Evolutionary conservation across 495 filamentous ascomycete genomes (phyloP), one percentile per base, ranked within the genome.

Genomic region (Penicillium egyptiacum): DNA sequence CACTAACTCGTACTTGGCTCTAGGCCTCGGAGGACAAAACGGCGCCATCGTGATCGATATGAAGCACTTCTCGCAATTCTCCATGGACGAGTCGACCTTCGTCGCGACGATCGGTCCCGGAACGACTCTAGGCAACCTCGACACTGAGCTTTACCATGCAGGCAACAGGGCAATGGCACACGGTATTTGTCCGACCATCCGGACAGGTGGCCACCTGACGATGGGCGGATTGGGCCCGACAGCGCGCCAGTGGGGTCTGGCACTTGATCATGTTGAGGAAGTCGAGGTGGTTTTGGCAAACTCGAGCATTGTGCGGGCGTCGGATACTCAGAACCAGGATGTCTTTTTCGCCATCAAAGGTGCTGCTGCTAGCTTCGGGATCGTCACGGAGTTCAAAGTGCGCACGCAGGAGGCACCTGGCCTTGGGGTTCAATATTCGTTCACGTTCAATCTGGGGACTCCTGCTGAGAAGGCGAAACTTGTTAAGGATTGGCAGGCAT

Each of bases 191-290:
- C 81, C 85, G 12, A 61, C 68, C 11, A 81, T 89, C 28, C 88
- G 90, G 17, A 79, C 87, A 17, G 88, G 85, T 16, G 90, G 90
- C 3, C 90, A 93, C 68, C 75, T 82, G 39, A 86, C 86, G 1
- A 85, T 90, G 50, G 89, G 88, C 17, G 89, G 89, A 6, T 83
- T 80, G 42, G 88, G 88, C 0, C 74, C 79, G 16, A 74, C 72
- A 14, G 83, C 84, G 7, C 81, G 87, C 11, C 76, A 81, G 47
- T 89, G 81, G 80, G 88, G 89, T 31, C 65, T 82, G 0, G 75
- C 84, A 0, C 68, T 89, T 54, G 86, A 89, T 57, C 76, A 74
- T 22, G 78, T 89, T 43, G 57, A 81, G 22, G 81, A 57, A 11
- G 58, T 82, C 19, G 77, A 83, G 20, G 83, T 87, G 8, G 82